These are phyloP conservation scores for Botryotinia narcissicola DNA, from an alignment of 2,329 filamentous ascomycete species.

Conservation along the genomic window DNA sequence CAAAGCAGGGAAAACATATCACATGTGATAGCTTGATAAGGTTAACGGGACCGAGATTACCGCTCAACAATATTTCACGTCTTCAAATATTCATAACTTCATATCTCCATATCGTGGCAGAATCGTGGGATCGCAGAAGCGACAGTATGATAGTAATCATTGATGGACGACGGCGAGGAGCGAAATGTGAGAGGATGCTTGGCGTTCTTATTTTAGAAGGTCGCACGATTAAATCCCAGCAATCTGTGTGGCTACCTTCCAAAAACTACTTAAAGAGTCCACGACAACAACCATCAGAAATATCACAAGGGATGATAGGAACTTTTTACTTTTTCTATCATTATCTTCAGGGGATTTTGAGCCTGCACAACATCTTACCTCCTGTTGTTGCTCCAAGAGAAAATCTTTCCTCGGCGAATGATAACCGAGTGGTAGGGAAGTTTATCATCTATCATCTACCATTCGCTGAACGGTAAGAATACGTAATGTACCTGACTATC, in stretches of 20 bases:
- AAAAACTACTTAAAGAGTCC: neutral
- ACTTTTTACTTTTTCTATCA: neutral
- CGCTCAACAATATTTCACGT: neutral
- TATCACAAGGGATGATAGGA: neutral
- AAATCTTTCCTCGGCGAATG: neutral
- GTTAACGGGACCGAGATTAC: neutral
- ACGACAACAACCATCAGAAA: neutral
- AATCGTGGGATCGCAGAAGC: neutral
- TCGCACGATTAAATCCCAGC: neutral
- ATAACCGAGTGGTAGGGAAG: neutral
- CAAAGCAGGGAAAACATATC: neutral
- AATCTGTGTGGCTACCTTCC: conserved; percentile 6
- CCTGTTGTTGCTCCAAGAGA: neutral
- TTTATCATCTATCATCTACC: neutral
- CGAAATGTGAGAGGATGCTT: neutral
- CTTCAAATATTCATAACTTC: neutral
- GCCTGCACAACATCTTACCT: conserved; percentile 11
- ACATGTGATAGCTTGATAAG: neutral
- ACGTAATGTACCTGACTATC: conserved; percentile 16
- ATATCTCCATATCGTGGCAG: neutral
- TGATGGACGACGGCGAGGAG: conserved; percentile 12
- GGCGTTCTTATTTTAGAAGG: conserved; percentile 17
- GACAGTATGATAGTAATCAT: neutral
- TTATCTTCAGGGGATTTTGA: neutral
- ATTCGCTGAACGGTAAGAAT: neutral